Evolutionary conservation across 169 alveolate genomes (phyloP).

Genomic region (Cryptosporidium ubiquitum): DNA sequence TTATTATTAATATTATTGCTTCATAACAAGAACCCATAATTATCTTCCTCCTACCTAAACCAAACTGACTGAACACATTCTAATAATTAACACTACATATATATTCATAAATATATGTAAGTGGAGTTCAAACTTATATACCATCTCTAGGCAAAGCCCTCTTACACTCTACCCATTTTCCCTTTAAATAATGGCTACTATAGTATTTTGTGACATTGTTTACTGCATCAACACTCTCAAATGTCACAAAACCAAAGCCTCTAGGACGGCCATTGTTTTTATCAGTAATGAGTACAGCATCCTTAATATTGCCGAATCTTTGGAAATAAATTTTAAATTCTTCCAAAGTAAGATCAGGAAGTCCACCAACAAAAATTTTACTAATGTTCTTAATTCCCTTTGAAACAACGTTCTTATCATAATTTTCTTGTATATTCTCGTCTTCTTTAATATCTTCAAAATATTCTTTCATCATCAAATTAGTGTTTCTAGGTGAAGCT

Average conservation of each 20-base stretch:
- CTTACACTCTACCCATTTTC: slow-evolving; percentile 91
- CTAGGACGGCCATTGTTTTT: slow-evolving; percentile 89
- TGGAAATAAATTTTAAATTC: slow-evolving; percentile 86
- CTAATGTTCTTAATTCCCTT: slow-evolving; percentile 32
- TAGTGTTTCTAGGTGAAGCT: slow-evolving; percentile 76
- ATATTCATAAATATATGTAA: background rate
- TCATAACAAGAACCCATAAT: background rate
- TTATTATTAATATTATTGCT: too few species aligned
- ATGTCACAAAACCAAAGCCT: slow-evolving; percentile 92
- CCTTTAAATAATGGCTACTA: slow-evolving; percentile 82
- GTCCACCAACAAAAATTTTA: slow-evolving; percentile 93
- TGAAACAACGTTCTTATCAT: background rate
- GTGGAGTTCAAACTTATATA: background rate
- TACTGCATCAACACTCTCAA: slow-evolving; percentile 82
- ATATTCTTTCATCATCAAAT: background rate
- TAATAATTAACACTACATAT: background rate
- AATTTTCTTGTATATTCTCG: background rate
- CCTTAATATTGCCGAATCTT: slow-evolving; percentile 88
- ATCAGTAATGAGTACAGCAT: slow-evolving; percentile 86
- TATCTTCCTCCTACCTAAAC: background rate
- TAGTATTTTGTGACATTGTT: slow-evolving; percentile 84
- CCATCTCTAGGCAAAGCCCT: slow-evolving; percentile 87
- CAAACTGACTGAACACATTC: background rate
- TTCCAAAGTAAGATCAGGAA: slow-evolving; percentile 82
- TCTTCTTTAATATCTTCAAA: background rate